These are phyloP conservation scores for Aspergillus thermomutatus DNA, from an alignment of 2,329 filamentous ascomycete genomes.

Conservation along the genomic window DNA sequence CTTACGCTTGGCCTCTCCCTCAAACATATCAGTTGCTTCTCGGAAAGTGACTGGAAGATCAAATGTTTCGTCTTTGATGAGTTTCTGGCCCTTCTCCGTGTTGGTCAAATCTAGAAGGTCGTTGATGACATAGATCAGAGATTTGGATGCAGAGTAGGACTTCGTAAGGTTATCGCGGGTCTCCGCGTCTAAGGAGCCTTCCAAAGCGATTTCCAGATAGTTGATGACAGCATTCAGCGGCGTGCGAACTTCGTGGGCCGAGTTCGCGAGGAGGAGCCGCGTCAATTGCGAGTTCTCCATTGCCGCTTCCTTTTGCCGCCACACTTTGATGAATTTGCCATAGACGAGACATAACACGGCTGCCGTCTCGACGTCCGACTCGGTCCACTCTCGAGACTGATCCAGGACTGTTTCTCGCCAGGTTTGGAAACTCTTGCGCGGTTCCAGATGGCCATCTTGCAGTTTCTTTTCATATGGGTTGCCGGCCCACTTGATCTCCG, in stretches of 20 bases:
- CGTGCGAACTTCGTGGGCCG: constrained; percentile 86
- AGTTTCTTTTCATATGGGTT: constrained; percentile 64
- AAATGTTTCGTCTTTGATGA: constrained; percentile 78
- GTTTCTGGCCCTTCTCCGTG: constrained; percentile 72
- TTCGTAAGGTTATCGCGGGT: constrained; percentile 79
- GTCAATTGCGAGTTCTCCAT: constrained; percentile 80
- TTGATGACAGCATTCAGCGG: constrained; percentile 93
- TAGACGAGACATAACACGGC: constrained; percentile 86
- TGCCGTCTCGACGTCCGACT: constrained; percentile 84
- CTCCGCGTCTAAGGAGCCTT: constrained; percentile 74
- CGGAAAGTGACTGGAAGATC: constrained; percentile 66
- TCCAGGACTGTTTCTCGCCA: constrained; percentile 80
- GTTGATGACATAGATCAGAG: constrained; percentile 90
- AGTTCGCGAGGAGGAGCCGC: constrained; percentile 75
- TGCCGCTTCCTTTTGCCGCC: constrained; percentile 84
- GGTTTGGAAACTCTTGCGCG: constrained; percentile 73
- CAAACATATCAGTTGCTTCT: constrained; percentile 74
- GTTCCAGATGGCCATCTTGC: constrained; percentile 71
- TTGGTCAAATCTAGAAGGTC: constrained; percentile 86
- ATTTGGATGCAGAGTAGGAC: constrained; percentile 89
- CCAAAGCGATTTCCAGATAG: constrained; percentile 85
- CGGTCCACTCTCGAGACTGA: constrained; percentile 82
- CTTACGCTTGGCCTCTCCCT: constrained; percentile 72
- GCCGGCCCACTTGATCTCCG: constrained; percentile 73
- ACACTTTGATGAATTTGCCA: constrained; percentile 86